These are phyloP conservation scores for Wickerhamomyces sp. DNA, from an alignment of 1,139 yeast species.

Conservation along the genomic window DNA sequence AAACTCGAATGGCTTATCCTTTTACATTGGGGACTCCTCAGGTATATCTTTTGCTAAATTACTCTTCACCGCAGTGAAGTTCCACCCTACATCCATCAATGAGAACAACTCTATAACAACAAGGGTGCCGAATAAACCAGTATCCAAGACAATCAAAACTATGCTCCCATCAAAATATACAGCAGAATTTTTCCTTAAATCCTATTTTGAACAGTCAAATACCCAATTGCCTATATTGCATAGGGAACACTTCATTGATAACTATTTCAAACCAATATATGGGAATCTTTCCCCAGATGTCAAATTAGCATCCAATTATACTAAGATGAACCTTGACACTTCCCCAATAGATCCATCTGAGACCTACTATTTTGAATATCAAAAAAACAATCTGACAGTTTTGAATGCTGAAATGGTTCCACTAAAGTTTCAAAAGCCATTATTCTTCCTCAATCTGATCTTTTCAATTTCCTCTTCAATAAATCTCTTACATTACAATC, in stretches of 20 bases:
- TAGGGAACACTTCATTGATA: constrained; percentile 64
- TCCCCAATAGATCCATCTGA: constrained; percentile 27
- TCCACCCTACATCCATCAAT: constrained; percentile 33
- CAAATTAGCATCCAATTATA: constrained; percentile 58
- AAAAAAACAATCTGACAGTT: neutral
- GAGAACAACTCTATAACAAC: constrained; percentile 25
- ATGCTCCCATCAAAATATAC: constrained; percentile 62
- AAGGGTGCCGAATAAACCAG: constrained; percentile 19
- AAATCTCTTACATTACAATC: constrained; percentile 65
- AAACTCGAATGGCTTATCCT: constrained; percentile 20
- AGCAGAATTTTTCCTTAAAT: constrained; percentile 63
- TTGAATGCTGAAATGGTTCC: constrained; percentile 35
- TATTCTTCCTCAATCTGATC: constrained; percentile 66
- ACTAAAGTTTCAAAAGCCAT: constrained; percentile 33
- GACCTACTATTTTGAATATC: constrained; percentile 40
- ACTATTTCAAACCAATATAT: constrained; percentile 71
- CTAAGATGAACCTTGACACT: constrained; percentile 39
- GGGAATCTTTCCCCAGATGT: constrained; percentile 55
- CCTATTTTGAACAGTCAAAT: constrained; percentile 75
- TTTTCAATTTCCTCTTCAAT: constrained; percentile 81
- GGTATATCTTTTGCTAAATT: constrained; percentile 71
- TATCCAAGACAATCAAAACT: constrained; percentile 20
- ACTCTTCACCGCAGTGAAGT: constrained; percentile 70
- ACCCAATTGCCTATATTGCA: constrained; percentile 80
- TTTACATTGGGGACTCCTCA: constrained; percentile 48